phyloP scores from a whole-genome alignment of 2,329 filamentous ascomycete genomes.

The Fusarium papillatum region DNA sequence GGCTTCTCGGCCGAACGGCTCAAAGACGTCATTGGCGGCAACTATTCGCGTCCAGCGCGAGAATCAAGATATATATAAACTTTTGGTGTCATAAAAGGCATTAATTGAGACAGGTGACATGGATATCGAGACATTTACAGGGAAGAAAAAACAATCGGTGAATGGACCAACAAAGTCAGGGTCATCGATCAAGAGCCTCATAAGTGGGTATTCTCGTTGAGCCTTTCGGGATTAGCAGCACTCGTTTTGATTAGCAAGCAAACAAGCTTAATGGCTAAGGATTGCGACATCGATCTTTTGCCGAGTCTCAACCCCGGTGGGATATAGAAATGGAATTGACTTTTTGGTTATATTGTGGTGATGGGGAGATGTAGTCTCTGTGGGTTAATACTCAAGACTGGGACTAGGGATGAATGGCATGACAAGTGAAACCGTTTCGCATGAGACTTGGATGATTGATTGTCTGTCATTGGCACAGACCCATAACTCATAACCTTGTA shows the following conservation, averaged over 20 bases:
- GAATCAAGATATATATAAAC: background rate
- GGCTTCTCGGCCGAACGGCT: background rate
- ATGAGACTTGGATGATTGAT: background rate
- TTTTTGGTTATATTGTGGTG: background rate
- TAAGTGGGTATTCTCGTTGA: background rate
- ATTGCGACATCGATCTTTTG: constrained; percentile 1
- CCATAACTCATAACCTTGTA: background rate
- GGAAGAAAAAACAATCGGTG: background rate
- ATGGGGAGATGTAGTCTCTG: background rate
- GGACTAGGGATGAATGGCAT: background rate
- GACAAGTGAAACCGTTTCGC: background rate
- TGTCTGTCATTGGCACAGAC: background rate
- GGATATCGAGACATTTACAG: background rate
- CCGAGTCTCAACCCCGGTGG: background rate
- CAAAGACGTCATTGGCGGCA: constrained; percentile 27
- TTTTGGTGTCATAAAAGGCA: background rate
- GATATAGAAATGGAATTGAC: background rate
- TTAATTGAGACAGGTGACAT: background rate
- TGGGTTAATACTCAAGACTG: background rate
- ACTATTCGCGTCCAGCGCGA: background rate
- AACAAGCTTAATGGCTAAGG: background rate
- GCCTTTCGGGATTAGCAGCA: constrained; percentile 2
- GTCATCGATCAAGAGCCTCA: constrained; percentile 3
- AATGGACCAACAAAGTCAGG: background rate
- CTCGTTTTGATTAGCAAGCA: background rate